Base-by-base conservation (phyloP, 257 asterid species). In the Fraxinus americana region DNA sequence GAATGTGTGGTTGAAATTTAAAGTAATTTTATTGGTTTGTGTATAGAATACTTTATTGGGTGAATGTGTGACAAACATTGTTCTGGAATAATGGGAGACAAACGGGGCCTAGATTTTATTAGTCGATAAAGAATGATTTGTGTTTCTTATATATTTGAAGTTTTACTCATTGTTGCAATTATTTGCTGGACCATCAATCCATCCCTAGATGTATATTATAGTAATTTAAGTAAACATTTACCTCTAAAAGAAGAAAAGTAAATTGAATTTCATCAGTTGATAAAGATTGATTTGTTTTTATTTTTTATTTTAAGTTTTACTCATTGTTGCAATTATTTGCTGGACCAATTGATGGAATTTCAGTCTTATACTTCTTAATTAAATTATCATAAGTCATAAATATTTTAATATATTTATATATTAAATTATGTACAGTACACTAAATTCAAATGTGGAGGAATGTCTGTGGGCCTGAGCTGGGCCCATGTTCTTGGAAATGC, bases 401-500 rank as follows among this genome's bases (percentile, higher is more conserved):
- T 25, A 25, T 25, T 38, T 7, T 7, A 36, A 36, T 36, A 36
- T 38, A 38, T 38, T 38, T 38, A 38, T 38, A 7, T 38, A 7
- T 7, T 7, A 38, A 38, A 11, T 11, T 43, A 43, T n/a, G 7
- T 61, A 50, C 87, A 93, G 99, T 74, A 80, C 12, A 93, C 98
- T 7, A 86, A 72, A 74, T 93, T 91, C 86, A 90, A 88, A 80
- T 93, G 99, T 72, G 99, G 99, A 75, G 97, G 97, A 54, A 70
- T 79, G 69, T 85, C 97, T 52, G 75, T 93, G 83, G 98, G 98
- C 84, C 65, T 95, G 25, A 93, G 96, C 83, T 90, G 97, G 98
- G 86, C 97, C 80, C 99, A 95, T 84, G 93, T 88, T 81, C 90
- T 95, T 4, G 98, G 99, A 4, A 98, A 95, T 35, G 88, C 85